A percentile compares a stretch with the other conserved stretches of the same genome.
These are phyloP conservation scores for Bonia amplexicaulis DNA, from an alignment of 176 grass and related monocot genomes.

Conservation along the genomic window DNA sequence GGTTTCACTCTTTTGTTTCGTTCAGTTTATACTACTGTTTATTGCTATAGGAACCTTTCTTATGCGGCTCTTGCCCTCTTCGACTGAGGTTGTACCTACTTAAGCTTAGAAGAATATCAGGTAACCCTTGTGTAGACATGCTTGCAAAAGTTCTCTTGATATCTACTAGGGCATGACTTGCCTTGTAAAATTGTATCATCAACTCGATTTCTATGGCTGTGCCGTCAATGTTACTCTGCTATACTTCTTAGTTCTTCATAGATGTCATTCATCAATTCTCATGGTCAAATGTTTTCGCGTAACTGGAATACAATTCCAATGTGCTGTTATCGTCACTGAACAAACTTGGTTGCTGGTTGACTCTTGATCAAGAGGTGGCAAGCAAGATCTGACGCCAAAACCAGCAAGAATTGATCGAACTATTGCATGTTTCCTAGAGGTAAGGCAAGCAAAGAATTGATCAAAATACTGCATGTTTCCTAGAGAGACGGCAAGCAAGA, in stretches of 20 bases:
- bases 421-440: background rate
- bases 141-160: background rate
- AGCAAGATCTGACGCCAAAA: background rate
- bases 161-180: background rate
- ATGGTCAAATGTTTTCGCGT: background rate
- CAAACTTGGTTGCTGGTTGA: background rate
- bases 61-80: constrained; percentile 34
- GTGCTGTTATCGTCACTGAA: background rate
- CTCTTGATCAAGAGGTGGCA: background rate
- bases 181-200: background rate
- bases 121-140: constrained; percentile 7
- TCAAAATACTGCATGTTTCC: background rate
- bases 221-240: background rate
- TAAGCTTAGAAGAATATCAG: constrained; percentile 19
- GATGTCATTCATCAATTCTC: background rate
- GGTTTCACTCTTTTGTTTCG: constrained; percentile 45
- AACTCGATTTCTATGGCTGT: background rate
- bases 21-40: constrained; percentile 56
- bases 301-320: background rate
- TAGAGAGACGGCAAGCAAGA: background rate
- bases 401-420: background rate
- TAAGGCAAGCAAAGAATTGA: background rate
- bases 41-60: constrained; percentile 49
- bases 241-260: background rate
- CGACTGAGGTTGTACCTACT: constrained; percentile 60